Evolutionary conservation across 345 rosid genomes (phyloP).

Genomic region (Fremontodendron californicum): DNA sequence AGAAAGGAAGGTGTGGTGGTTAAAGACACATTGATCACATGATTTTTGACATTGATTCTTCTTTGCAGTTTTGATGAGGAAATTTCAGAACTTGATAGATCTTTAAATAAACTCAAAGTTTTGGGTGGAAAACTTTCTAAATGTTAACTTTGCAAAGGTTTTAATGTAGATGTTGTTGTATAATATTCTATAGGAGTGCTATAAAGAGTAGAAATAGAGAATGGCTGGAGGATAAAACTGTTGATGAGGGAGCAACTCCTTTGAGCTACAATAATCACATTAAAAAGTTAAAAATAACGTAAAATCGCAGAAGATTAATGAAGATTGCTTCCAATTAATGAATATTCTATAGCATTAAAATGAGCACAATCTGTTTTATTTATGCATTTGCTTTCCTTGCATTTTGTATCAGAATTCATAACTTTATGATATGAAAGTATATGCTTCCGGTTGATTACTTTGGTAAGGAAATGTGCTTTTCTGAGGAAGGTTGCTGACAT

Average conservation of each 20-base stretch:
- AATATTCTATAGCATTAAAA: too few relatives aligned
- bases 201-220: slow-evolving; percentile 33
- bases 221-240: too few relatives aligned
- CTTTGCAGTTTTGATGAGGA: slow-evolving; percentile 70
- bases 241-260: too few relatives aligned
- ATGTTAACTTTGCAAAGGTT: neutral
- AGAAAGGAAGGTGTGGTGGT: neutral
- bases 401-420: too few relatives aligned
- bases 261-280: too few relatives aligned
- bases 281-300: too few relatives aligned
- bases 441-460: neutral
- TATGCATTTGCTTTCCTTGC: too few relatives aligned
- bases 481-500: neutral
- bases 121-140: neutral
- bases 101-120: slow-evolving; percentile 3
- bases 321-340: too few relatives aligned
- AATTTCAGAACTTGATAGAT: slow-evolving; percentile 42
- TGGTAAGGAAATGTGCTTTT: neutral
- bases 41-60: slow-evolving; percentile 12
- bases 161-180: neutral
- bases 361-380: too few relatives aligned
- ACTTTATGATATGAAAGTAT: too few relatives aligned
- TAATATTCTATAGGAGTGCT: neutral
- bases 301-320: too few relatives aligned
- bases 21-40: neutral